phyloP scores from a whole-genome alignment of 2,329 filamentous ascomycete species.

The Elsinoe arachidis region DNA sequence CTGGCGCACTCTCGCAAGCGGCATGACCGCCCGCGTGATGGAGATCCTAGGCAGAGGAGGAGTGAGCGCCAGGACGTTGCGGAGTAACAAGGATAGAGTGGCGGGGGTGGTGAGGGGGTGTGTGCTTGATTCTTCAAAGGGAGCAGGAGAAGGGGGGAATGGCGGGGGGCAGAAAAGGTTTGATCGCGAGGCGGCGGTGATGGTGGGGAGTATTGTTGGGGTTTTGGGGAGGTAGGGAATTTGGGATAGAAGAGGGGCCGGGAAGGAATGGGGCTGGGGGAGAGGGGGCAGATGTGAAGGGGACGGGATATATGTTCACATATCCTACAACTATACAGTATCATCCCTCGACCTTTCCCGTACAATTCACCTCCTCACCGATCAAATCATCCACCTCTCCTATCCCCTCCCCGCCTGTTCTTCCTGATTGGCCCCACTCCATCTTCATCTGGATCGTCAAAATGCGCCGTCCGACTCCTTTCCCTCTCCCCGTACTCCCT shows the following conservation, averaged over 20 bases:
- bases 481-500: neutral
- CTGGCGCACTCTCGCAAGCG: constrained; percentile 80
- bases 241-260: too few relatives aligned
- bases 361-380: neutral
- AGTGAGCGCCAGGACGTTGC: constrained; percentile 70
- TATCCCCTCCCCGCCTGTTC: neutral
- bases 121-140: constrained; percentile 65
- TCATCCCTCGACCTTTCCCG: too few relatives aligned
- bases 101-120: constrained; percentile 72
- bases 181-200: constrained; percentile 89
- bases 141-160: constrained; percentile 31
- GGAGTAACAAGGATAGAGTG: constrained; percentile 64
- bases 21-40: constrained; percentile 66
- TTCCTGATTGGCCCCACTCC: constrained; percentile 8
- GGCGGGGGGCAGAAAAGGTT: constrained; percentile 43
- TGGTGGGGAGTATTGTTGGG: constrained; percentile 77
- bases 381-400: neutral
- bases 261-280: neutral
- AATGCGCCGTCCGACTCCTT: neutral
- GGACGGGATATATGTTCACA: neutral
- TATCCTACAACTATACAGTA: neutral
- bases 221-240: constrained; percentile 29
- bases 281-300: neutral
- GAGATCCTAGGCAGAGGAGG: constrained; percentile 79
- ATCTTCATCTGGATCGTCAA: neutral